phyloP scores from a whole-genome alignment of 2,329 filamentous ascomycete species.

The Hypoxylon sp. region DNA sequence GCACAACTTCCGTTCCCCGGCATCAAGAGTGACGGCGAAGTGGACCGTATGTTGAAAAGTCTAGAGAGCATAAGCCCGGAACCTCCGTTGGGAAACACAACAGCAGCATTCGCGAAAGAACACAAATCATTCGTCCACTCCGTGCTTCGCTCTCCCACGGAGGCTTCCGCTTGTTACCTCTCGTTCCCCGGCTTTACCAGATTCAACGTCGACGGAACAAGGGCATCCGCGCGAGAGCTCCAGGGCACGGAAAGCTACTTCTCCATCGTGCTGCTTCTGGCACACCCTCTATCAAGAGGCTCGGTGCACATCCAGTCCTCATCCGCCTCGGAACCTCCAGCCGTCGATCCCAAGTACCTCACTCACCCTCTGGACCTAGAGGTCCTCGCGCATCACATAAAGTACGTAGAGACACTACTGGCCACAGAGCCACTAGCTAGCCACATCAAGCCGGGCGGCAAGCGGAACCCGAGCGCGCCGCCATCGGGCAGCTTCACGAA shows the following conservation, averaged over 20 bases:
- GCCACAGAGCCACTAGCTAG: slow-evolving; percentile 6
- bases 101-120: no score
- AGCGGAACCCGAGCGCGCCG: slow-evolving; percentile 11
- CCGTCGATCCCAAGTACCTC: slow-evolving; percentile 36
- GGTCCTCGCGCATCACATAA: slow-evolving; percentile 1
- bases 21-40: no score
- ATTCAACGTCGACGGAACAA: slow-evolving; percentile 15
- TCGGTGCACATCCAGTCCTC: slow-evolving; percentile 38
- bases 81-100: no score
- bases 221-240: neutral
- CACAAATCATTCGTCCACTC: slow-evolving; percentile 24
- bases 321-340: neutral
- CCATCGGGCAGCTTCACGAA: slow-evolving; percentile 18
- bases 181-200: slow-evolving; percentile 2
- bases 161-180: slow-evolving; percentile 20
- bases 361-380: slow-evolving; percentile 40
- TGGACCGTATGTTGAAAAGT: no score
- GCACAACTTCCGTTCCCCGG: no score
- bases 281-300: slow-evolving; percentile 42
- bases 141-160: slow-evolving; percentile 17
- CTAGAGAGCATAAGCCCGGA: no score
- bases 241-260: slow-evolving; percentile 16
- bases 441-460: slow-evolving; percentile 7
- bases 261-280: slow-evolving; percentile 14
- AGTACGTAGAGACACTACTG: no score